Evolutionary conservation across 2,329 filamentous ascomycete species (phyloP).

Genomic region (Cryphonectria naterciae): DNA sequence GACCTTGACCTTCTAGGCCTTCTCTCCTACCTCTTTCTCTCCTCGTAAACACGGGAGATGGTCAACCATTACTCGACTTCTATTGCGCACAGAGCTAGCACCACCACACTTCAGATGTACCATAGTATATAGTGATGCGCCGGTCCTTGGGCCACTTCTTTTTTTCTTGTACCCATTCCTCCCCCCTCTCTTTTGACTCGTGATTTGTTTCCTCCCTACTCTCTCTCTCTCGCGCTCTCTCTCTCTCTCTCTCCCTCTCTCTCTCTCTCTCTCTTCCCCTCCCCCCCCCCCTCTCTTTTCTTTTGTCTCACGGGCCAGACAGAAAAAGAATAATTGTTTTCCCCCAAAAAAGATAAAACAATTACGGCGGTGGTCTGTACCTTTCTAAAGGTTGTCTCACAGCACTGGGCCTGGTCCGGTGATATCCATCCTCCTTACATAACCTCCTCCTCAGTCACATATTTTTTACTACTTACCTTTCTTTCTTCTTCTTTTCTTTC

Average conservation of each 20-base stretch:
- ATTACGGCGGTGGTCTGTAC: neutral
- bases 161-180: neutral
- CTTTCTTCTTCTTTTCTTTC: neutral
- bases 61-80: neutral
- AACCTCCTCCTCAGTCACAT: neutral
- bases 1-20: neutral
- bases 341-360: neutral
- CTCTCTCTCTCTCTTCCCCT: neutral
- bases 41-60: neutral
- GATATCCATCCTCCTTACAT: neutral
- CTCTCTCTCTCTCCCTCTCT: neutral
- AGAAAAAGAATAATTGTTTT: neutral
- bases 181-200: neutral
- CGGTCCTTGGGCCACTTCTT: neutral
- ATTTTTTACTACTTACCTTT: neutral
- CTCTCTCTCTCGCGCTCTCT: neutral
- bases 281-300: too few species aligned
- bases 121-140: conserved; percentile 7
- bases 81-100: neutral
- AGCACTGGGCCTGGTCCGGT: neutral
- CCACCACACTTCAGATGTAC: neutral
- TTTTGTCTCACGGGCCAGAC: neutral
- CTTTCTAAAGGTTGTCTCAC: neutral
- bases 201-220: neutral
- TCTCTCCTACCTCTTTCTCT: neutral